phyloP scores from a whole-genome alignment of 2,329 filamentous ascomycete genomes.

The Alternaria hordeiaustralica region DNA sequence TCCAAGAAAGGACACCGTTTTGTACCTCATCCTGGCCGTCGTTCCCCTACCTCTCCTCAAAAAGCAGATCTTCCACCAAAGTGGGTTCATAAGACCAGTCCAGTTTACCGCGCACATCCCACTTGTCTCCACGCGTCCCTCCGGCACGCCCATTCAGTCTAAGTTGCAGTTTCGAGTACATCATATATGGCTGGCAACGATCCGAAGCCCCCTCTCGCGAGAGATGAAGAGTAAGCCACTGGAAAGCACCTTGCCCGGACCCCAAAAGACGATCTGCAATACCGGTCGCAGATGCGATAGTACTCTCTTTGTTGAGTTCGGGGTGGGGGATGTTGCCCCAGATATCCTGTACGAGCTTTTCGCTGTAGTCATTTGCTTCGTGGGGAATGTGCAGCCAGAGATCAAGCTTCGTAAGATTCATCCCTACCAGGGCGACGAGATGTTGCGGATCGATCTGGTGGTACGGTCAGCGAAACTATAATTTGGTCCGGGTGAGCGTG shows the following conservation, averaged over 20 bases:
- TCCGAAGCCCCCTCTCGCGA: background rate
- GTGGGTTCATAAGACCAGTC: background rate
- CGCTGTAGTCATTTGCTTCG: background rate
- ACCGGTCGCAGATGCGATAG: background rate
- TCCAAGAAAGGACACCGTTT: fast-evolving
- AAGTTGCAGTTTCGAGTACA: background rate
- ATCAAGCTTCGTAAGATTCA: background rate
- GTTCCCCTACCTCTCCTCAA: background rate
- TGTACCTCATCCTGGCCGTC: background rate
- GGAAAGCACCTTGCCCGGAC: background rate
- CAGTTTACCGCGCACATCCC: background rate
- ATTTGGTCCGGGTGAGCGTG: background rate
- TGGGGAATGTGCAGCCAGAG: background rate
- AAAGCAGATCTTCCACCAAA: background rate
- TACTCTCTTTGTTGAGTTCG: background rate
- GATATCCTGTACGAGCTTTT: background rate
- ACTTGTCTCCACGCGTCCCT: background rate
- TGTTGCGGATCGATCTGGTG: background rate
- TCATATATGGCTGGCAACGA: background rate
- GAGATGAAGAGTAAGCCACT: background rate
- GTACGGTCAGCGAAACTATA: background rate
- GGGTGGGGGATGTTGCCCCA: background rate
- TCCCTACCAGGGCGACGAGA: background rate
- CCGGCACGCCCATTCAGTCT: background rate
- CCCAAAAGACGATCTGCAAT: background rate